Conservation (phyloP, 2,329 filamentous ascomycete genomes). For the Xylariaceae sp. region DNA sequence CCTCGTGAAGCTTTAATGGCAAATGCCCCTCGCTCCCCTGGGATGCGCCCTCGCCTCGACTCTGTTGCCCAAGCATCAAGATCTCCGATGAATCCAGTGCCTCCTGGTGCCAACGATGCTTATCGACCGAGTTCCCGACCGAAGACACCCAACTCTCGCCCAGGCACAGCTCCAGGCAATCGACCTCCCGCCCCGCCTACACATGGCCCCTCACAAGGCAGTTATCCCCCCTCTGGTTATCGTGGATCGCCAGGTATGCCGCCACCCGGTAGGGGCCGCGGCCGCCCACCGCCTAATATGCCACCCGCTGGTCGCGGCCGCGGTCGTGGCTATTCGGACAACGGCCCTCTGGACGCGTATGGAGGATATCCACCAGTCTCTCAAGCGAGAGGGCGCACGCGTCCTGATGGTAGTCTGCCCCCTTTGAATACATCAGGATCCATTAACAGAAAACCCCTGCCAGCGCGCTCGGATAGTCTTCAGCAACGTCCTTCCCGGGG, state of each 20-base stretch:
- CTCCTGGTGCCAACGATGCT: constrained; percentile 27
- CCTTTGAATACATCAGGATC: constrained; percentile 39
- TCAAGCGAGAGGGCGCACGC: constrained; percentile 20
- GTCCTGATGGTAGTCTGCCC: constrained; percentile 13
- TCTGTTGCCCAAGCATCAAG: constrained; percentile 40
- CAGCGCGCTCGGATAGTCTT: constrained; percentile 35
- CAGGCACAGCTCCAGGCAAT: constrained; percentile 26
- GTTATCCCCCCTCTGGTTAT: constrained; percentile 19
- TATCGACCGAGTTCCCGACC: constrained; percentile 31
- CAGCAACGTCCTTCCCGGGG: constrained; percentile 37
- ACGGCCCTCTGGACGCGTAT: constrained; percentile 26
- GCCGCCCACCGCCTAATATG: constrained; percentile 25
- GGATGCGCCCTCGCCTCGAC: constrained; percentile 39
- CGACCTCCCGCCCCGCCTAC: constrained; percentile 22
- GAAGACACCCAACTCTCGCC: constrained; percentile 27
- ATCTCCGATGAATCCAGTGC: constrained; percentile 40
- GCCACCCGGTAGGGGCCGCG: constrained; percentile 25
- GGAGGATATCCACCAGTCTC: constrained; percentile 23
- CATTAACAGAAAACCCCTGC: constrained; percentile 50
- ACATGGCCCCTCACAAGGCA: constrained; percentile 22
- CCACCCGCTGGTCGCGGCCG: constrained; percentile 25
- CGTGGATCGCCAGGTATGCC: constrained; percentile 20
- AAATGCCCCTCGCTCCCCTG: constrained; percentile 32
- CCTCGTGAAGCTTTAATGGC: constrained; percentile 51
- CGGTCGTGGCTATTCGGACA: constrained; percentile 26